Evolutionary conservation across 768 basidiomycete genomes (phyloP).

Genomic region (Leccinum subtestaceum): DNA sequence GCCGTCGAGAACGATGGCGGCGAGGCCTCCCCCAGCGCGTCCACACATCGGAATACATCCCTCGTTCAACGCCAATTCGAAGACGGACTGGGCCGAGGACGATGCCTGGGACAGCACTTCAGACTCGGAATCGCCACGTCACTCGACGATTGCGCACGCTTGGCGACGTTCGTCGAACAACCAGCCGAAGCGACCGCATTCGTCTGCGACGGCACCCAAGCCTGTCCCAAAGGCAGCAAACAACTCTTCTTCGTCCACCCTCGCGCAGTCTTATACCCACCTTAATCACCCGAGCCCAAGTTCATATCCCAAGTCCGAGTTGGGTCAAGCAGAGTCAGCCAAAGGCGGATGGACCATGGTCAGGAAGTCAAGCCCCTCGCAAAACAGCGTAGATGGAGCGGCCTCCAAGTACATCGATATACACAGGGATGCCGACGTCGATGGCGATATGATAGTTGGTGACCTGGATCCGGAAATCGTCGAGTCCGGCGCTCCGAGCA

Average conservation of each 20-base stretch:
- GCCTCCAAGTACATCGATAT: constrained; percentile 21
- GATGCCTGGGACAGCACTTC: constrained; percentile 86
- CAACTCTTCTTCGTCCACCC: constrained; percentile 61
- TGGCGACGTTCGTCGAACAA: constrained; percentile 36
- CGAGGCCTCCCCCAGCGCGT: constrained; percentile 68
- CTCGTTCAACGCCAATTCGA: constrained; percentile 42
- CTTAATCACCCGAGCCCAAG: constrained; percentile 69
- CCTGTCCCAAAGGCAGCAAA: constrained; percentile 48
- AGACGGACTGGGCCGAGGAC: constrained; percentile 75
- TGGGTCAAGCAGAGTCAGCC: constrained; percentile 37
- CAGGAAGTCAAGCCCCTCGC: constrained; percentile 37
- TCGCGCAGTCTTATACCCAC: constrained; percentile 82
- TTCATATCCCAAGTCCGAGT: constrained; percentile 62
- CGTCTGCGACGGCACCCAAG: constrained; percentile 46
- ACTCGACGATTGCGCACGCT: constrained; percentile 47
- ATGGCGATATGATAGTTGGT: constrained; percentile 73
- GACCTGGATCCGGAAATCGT: constrained; percentile 65
- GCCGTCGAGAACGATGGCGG: constrained; percentile 38
- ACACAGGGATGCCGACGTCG: constrained; percentile 60
- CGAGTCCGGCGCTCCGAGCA: constrained; percentile 33
- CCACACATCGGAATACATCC: constrained; percentile 69
- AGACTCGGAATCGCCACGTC: constrained; percentile 69
- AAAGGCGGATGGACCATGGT: constrained; percentile 82
- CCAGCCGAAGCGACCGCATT: constrained; percentile 24
- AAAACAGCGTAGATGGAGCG: constrained; percentile 23